Percentiles rank a stretch among this genome's conserved stretches.
Conservation (phyloP, 352 stramenopile genomes). For the Phytophthora uliginosa region DNA sequence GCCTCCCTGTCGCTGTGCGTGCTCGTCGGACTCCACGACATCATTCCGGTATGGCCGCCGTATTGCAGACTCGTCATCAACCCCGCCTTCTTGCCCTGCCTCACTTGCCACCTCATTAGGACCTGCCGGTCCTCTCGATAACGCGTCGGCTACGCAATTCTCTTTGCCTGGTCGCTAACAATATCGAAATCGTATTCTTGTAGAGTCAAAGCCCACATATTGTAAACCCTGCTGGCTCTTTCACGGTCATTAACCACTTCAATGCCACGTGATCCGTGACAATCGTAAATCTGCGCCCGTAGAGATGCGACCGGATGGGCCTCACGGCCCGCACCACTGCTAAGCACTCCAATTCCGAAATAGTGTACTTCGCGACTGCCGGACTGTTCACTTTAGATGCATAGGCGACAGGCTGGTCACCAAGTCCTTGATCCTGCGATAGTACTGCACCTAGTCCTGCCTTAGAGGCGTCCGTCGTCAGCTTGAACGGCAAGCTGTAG, state of each 20-base stretch:
- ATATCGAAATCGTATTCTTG: too few relatives aligned
- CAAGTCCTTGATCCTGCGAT: slow-evolving; percentile 23
- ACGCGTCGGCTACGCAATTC: too few relatives aligned
- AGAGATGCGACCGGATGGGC: slow-evolving; percentile 33
- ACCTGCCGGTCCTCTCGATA: too few relatives aligned
- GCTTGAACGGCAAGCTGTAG: slow-evolving; percentile 38
- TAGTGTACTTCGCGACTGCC: slow-evolving; percentile 28
- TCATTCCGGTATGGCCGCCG: too few relatives aligned
- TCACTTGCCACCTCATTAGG: too few relatives aligned
- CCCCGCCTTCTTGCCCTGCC: too few relatives aligned
- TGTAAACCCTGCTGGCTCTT: slow-evolving; percentile 20
- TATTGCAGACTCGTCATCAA: too few relatives aligned
- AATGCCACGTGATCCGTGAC: slow-evolving; percentile 36
- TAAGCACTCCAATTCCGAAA: slow-evolving; percentile 39
- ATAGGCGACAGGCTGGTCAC: slow-evolving; percentile 26
- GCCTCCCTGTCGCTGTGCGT: too few relatives aligned
- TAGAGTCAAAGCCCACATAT: slow-evolving; percentile 7
- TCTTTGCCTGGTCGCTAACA: too few relatives aligned
- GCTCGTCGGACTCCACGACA: too few relatives aligned
- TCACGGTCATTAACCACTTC: slow-evolving; percentile 28
- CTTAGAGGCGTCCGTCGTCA: slow-evolving; percentile 35
- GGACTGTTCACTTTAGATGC: slow-evolving; percentile 25
- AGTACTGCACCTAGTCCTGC: slow-evolving; percentile 28
- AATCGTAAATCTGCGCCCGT: slow-evolving; percentile 24
- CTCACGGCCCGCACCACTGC: not conserved